Evolutionary conservation across 164 flowering plant species (phyloP).

Genomic region (Amborella trichopoda): DNA sequence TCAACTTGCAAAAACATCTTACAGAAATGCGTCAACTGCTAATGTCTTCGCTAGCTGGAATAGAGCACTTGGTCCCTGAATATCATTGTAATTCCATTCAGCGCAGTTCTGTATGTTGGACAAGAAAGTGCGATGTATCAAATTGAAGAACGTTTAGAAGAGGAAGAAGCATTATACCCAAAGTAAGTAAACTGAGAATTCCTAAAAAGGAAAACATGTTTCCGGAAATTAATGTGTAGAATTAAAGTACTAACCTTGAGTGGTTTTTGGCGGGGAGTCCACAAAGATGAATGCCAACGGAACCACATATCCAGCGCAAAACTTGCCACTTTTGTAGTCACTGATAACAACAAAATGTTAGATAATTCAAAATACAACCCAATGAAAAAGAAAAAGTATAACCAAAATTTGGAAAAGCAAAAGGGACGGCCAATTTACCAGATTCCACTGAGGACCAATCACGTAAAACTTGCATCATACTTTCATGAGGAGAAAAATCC

Average conservation of each 20-base stretch:
- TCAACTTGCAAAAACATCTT: too few species aligned
- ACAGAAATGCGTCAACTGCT: constrained; percentile 37
- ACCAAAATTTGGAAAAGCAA: too few species aligned
- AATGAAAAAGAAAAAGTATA: not conserved
- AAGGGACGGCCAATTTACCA: constrained; percentile 28
- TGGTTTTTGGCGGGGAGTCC: constrained; percentile 25
- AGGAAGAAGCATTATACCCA: too few species aligned
- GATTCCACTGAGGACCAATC: constrained; percentile 40
- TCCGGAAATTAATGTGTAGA: too few species aligned
- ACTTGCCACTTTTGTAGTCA: constrained; percentile 28
- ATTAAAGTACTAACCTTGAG: constrained; percentile 25
- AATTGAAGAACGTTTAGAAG: too few species aligned
- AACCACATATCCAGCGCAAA: constrained; percentile 83
- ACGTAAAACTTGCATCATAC: constrained; percentile 58
- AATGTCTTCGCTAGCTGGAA: constrained; percentile 35
- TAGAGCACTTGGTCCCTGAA: constrained; percentile 33
- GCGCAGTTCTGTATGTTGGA: constrained; percentile 20
- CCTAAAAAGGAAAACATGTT: too few species aligned
- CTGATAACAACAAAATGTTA: constrained; percentile 21
- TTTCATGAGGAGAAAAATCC: constrained; percentile 59
- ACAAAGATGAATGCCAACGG: constrained; percentile 77
- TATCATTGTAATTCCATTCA: constrained; percentile 8
- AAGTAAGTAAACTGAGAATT: too few species aligned
- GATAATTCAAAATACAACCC: not conserved
- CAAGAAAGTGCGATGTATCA: too few species aligned